Percentiles rank a stretch among this genome's conserved stretches.
Conservation (phyloP, 2,329 filamentous ascomycete species). For the Hypoxylon sp. region DNA sequence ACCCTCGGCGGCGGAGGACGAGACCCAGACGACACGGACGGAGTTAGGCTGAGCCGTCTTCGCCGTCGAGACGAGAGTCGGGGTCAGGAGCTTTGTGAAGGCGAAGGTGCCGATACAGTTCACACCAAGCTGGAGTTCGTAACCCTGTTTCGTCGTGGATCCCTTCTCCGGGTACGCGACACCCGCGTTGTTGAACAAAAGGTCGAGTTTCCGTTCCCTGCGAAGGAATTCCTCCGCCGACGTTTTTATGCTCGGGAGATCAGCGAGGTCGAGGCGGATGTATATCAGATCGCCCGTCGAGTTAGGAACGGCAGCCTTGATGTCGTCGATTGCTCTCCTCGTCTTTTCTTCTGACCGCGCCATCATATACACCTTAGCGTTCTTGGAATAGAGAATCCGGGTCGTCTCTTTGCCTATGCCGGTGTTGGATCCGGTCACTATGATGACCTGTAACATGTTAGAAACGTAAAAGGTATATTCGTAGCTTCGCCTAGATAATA, state of each 20-base stretch:
- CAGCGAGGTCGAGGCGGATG: conserved; percentile 54
- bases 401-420: conserved; percentile 57
- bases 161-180: conserved; percentile 52
- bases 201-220: conserved; percentile 53
- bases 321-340: conserved; percentile 54
- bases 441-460: conserved; percentile 34
- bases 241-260: conserved; percentile 54
- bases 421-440: conserved; percentile 44
- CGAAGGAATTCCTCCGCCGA: conserved; percentile 54
- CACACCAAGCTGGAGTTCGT: conserved; percentile 35
- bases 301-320: conserved; percentile 48
- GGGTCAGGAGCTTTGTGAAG: conserved; percentile 31
- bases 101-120: conserved; percentile 37
- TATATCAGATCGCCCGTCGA: conserved; percentile 53
- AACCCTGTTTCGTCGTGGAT: conserved; percentile 36
- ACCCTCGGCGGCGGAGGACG: conserved; percentile 48
- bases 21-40: conserved; percentile 49
- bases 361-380: conserved; percentile 60
- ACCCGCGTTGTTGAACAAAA: conserved; percentile 56
- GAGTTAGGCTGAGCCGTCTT: conserved; percentile 49
- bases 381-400: conserved; percentile 56
- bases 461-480: background rate
- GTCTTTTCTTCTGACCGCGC: conserved; percentile 57
- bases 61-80: conserved; percentile 45
- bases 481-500: background rate